Conservation (phyloP, 1,284 basidiomycete genomes). For the Leucoagaricus sp. region DNA sequence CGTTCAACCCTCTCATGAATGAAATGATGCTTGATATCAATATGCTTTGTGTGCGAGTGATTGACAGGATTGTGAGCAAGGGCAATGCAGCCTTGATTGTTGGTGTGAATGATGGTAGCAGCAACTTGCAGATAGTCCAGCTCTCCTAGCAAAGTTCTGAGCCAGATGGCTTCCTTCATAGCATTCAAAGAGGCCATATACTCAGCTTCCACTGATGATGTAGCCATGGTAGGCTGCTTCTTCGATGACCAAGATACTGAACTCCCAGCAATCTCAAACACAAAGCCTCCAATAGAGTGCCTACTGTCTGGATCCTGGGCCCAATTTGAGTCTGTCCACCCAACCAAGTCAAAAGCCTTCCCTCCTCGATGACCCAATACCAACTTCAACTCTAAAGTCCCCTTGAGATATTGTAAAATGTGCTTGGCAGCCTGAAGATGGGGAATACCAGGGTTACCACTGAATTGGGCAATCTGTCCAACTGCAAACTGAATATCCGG, state of each 20-base stretch:
- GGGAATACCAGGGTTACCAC: neutral
- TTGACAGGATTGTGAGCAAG: slow-evolving; percentile 27
- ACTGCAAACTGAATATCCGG: slow-evolving; percentile 11
- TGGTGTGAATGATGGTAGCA: slow-evolving; percentile 25
- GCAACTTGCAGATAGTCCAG: slow-evolving; percentile 11
- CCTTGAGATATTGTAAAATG: slow-evolving; percentile 4
- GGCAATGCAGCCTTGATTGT: slow-evolving; percentile 39
- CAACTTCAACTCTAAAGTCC: slow-evolving; percentile 33
- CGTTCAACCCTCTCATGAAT: too few species aligned
- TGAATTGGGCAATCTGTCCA: neutral
- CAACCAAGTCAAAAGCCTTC: neutral
- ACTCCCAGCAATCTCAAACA: neutral
- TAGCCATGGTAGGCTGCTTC: neutral
- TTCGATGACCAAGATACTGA: slow-evolving; percentile 2
- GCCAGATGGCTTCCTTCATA: neutral
- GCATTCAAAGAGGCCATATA: slow-evolving; percentile 1
- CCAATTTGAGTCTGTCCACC: slow-evolving; percentile 9
- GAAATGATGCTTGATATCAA: too few species aligned
- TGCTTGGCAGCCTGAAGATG: slow-evolving; percentile 2
- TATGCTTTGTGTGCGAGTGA: too few species aligned
- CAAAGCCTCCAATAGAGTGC: neutral
- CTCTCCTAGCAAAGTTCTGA: slow-evolving; percentile 21
- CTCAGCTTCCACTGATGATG: neutral
- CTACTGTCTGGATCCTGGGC: neutral
- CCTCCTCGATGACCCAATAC: neutral